Percentiles rank a stretch among this genome's conserved stretches.
phyloP scores from a whole-genome alignment of 1,284 basidiomycete genomes.

The Cryptococcus sp. region DNA sequence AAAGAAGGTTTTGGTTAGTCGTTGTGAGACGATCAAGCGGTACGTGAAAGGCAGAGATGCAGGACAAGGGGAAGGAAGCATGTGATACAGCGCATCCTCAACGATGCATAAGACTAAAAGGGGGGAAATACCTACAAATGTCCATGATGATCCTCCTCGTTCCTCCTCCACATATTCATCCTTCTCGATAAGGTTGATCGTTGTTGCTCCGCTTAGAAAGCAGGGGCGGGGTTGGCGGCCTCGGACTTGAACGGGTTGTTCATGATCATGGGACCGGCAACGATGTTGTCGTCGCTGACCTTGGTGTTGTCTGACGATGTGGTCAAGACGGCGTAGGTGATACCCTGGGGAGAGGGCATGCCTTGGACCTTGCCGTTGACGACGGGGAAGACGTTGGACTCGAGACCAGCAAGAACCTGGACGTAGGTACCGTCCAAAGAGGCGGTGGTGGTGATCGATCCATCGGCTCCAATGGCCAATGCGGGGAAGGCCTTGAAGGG shows the following conservation, averaged over 20 bases:
- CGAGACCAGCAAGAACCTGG: constrained; percentile 43
- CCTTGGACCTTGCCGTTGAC: constrained; percentile 38
- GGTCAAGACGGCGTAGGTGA: constrained; percentile 47
- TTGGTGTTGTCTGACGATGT: constrained; percentile 24
- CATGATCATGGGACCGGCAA: constrained; percentile 43
- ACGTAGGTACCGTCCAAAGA: constrained; percentile 40
- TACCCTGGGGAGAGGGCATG: constrained; percentile 45
- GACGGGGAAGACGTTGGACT: constrained; percentile 37
- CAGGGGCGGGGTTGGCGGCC: constrained; percentile 26
- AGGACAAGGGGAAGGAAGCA: no score
- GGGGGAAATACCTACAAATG: no score
- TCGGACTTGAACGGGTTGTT: constrained; percentile 29
- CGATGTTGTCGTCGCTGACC: constrained; percentile 42
- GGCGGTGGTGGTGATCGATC: constrained; percentile 32
- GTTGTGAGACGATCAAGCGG: no score
- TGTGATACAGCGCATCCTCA: no score
- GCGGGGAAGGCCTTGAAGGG: constrained; percentile 49
- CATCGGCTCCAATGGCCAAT: constrained; percentile 43
- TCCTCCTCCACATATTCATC: no score
- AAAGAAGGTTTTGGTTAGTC: no score
- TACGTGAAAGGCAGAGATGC: no score
- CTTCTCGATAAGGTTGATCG: no score
- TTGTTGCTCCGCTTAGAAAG: constrained; percentile 21
- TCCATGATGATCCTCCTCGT: no score
- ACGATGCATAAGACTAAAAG: no score